Evolutionary conservation across 495 filamentous ascomycete genomes (phyloP), one percentile per base, ranked within the genome.

Genomic region (Podospora didyma): DNA sequence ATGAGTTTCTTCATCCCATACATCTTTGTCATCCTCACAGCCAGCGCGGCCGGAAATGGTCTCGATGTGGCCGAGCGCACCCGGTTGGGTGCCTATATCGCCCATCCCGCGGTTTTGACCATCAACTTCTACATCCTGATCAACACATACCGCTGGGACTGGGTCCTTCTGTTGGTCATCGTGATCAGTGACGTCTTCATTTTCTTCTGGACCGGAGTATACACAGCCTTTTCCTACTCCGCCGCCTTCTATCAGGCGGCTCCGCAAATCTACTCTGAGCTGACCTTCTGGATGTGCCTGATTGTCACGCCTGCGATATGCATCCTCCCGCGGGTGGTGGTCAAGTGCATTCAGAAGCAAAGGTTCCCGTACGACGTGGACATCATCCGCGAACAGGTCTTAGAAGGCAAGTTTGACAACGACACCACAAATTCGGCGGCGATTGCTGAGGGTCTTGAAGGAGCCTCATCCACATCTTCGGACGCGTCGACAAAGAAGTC

Each of bases 111-210:
- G 14, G 84, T 95, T 45, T 76, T 96, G 62, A 86, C 86, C 44
- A 94, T 96, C 73, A 99, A 99, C 67, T 68, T 85, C 53, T 99
- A 97, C 76, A 87, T 99, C 62, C 75, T 97, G 59, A 81, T 99
- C 75, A 99, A 99, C 70, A 92, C 89, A 5, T 97, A 94, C 70
- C 80, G 92, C 55, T 97, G 95, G 95, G 95, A 99, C 70, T 97
- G 93, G 93, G 76, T 97, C 63, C 90, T 92, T 60, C 63, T 89
- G 12, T 76, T 96, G 65, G 86, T 96, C 62, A 86, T 92, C 26
- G 67, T 66, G 46, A 80, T 97, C 67, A 96, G 92, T 72, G 87
- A 87, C 57, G 68, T 97, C 23, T 79, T 97, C 64, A 86, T 97
- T 63, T 99, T 88, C 81, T 87, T 96, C 74, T 99, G 94, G 95